A percentile compares a stretch with the other conserved stretches of the same genome.
phyloP scores from a whole-genome alignment of 73 alveolate species.

The Paramecium caudatum region DNA sequence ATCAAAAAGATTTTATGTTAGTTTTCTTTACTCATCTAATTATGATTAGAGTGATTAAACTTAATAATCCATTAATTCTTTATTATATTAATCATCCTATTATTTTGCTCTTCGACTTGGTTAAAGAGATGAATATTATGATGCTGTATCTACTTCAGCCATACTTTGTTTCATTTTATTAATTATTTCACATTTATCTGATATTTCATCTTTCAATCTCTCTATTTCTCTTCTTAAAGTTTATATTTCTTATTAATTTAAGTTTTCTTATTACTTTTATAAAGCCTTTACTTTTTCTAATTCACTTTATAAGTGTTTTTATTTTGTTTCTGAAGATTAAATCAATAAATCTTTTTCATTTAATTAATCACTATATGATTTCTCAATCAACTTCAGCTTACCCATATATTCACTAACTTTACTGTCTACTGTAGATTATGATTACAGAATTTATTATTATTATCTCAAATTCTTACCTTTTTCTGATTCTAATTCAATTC shows the following conservation, averaged over 20 bases:
- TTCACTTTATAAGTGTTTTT: slow-evolving; percentile 21
- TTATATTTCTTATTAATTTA: slow-evolving; percentile 39
- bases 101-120: slow-evolving; percentile 34
- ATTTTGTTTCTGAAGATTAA: slow-evolving; percentile 27
- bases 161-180: slow-evolving; percentile 25
- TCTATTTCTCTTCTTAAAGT: slow-evolving; percentile 47
- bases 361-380: slow-evolving; percentile 39
- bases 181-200: slow-evolving; percentile 47
- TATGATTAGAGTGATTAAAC: not conserved
- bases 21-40: slow-evolving; percentile 48
- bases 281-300: slow-evolving; percentile 46
- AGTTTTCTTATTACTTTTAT: slow-evolving; percentile 19
- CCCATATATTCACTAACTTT: slow-evolving; percentile 51
- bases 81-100: slow-evolving; percentile 18
- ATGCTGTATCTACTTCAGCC: slow-evolving; percentile 29
- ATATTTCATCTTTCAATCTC: slow-evolving; percentile 39
- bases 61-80: slow-evolving; percentile 9
- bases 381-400: slow-evolving; percentile 31
- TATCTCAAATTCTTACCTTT: slow-evolving; percentile 30
- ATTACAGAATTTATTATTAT: slow-evolving; percentile 33
- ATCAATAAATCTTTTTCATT: slow-evolving; percentile 2
- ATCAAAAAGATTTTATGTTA: slow-evolving; percentile 30
- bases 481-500: slow-evolving; percentile 30
- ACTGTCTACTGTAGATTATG: slow-evolving; percentile 35
- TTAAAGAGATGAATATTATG: slow-evolving; percentile 47